Evolutionary conservation across 164 flowering plant species (phyloP).

Genomic region (Echeveria elegans): DNA sequence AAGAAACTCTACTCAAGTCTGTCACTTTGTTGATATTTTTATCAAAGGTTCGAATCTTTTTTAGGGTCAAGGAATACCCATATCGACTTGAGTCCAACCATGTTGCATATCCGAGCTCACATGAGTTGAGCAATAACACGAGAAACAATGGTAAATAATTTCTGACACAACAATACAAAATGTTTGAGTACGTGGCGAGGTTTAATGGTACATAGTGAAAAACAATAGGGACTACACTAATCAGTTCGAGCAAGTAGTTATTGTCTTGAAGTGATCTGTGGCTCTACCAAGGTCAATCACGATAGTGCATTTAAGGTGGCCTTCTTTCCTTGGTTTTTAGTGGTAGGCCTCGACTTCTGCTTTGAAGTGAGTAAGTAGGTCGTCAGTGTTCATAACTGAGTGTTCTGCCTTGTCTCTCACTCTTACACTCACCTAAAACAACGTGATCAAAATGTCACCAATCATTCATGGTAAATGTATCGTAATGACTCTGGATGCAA

Average conservation of each 20-base stretch:
- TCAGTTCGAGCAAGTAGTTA: neutral
- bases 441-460: neutral
- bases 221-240: neutral
- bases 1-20: too few relatives aligned
- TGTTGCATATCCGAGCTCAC: too few relatives aligned
- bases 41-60: too few relatives aligned
- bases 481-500: neutral
- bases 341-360: conserved; percentile 53
- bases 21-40: too few relatives aligned
- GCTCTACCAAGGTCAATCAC: neutral
- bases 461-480: neutral
- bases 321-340: conserved; percentile 1
- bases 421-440: conserved; percentile 53
- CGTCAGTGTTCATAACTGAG: conserved; percentile 44
- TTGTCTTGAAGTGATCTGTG: neutral
- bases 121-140: too few relatives aligned
- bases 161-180: neutral
- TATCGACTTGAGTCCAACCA: too few relatives aligned
- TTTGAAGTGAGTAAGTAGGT: conserved; percentile 48
- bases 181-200: neutral
- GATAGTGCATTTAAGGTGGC: neutral
- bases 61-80: too few relatives aligned
- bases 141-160: neutral
- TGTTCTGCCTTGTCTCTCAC: conserved; percentile 57
- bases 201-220: neutral